Percentiles rank a stretch among this genome's conserved stretches.
Evolutionary conservation across 345 rosid genomes (phyloP).

Genomic region (Hirschfeldia incana): DNA sequence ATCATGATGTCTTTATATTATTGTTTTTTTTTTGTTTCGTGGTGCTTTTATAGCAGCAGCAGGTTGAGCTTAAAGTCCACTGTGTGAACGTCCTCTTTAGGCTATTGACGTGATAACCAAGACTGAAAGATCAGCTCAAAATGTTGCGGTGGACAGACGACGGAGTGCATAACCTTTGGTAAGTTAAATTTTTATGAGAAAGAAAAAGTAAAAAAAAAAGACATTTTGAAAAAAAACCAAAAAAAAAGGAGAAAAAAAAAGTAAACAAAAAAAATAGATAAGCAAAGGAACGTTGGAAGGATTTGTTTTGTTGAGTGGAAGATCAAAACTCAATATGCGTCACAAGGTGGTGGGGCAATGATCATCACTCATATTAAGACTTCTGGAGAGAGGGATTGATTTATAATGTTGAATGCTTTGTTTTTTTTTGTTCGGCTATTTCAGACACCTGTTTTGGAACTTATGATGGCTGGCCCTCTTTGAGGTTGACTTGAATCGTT

Average conservation of each 20-base stretch:
- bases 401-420: not conserved
- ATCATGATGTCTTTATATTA: slow-evolving; percentile 27
- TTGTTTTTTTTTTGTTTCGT: slow-evolving; percentile 19
- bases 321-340: slow-evolving; percentile 1
- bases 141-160: slow-evolving; percentile 22
- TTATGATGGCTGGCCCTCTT: not conserved
- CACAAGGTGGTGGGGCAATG: slow-evolving; percentile 3
- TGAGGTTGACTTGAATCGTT: slow-evolving; percentile 21
- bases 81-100: slow-evolving; percentile 42
- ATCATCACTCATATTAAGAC: slow-evolving; percentile 16
- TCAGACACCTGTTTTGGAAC: slow-evolving; percentile 12
- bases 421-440: not conserved
- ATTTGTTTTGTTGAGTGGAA: slow-evolving; percentile 19
- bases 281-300: slow-evolving; percentile 14
- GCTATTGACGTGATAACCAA: slow-evolving; percentile 36
- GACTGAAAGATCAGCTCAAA: slow-evolving; percentile 17
- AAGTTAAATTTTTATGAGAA: slow-evolving; percentile 20
- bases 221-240: slow-evolving; percentile 1
- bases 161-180: slow-evolving; percentile 25
- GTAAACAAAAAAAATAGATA: not conserved
- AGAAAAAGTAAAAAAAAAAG: not conserved
- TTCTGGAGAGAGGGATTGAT: slow-evolving; percentile 17
- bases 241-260: not conserved
- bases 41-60: slow-evolving; percentile 33
- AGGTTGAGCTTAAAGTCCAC: slow-evolving; percentile 42